These are phyloP conservation scores for Trametes cubensis DNA, from an alignment of 768 basidiomycete species.

Conservation along the genomic window DNA sequence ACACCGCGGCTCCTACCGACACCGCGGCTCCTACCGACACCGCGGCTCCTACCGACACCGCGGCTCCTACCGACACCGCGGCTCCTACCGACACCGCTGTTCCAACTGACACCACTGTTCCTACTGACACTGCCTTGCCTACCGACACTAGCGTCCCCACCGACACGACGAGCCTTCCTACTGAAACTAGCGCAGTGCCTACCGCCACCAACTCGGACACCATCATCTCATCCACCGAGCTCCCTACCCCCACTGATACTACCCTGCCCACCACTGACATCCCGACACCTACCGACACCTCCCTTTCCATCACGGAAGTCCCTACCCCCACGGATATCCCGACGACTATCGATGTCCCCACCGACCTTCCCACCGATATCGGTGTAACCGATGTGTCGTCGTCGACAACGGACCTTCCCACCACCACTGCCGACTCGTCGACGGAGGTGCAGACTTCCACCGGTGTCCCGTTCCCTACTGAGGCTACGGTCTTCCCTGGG, in stretches of 20 bases:
- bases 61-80: not conserved
- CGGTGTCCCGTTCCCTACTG: not conserved
- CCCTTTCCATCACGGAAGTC: not conserved
- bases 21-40: not conserved
- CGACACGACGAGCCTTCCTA: not conserved
- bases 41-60: not conserved
- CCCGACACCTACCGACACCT: not conserved
- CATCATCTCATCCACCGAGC: not conserved
- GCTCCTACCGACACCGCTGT: not conserved
- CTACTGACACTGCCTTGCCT: not conserved
- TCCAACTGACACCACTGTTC: not conserved
- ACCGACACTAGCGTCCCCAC: not conserved
- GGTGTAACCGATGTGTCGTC: not conserved
- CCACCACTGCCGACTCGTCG: not conserved
- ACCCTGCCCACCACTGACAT: not conserved
- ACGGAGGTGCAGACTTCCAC: not conserved
- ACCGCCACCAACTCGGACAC: too few species aligned
- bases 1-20: not conserved
- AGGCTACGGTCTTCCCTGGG: not conserved
- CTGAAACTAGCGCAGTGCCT: not conserved
- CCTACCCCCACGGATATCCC: not conserved
- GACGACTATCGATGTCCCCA: not conserved
- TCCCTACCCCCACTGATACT: not conserved
- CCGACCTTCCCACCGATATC: not conserved
- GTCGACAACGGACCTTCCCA: not conserved